Percentiles rank a stretch among this genome's conserved stretches.
phyloP scores from a whole-genome alignment of 2,329 filamentous ascomycete genomes.

The Scedosporium aurantiacum region DNA sequence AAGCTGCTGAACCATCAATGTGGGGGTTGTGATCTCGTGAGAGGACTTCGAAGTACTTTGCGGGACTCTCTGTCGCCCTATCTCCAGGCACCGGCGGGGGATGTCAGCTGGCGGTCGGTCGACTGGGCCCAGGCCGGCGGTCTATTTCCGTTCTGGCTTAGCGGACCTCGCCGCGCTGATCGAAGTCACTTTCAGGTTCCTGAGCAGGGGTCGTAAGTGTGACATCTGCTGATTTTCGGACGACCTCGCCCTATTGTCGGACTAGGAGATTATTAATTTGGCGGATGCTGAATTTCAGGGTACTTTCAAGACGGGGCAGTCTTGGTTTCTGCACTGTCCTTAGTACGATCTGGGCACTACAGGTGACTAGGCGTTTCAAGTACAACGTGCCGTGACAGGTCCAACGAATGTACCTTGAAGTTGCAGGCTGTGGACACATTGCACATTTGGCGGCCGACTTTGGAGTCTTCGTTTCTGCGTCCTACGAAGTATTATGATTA shows the following conservation, averaged over 20 bases:
- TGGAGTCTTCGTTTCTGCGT: no score
- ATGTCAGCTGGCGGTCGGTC: neutral
- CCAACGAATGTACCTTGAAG: neutral
- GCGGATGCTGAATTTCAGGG: neutral
- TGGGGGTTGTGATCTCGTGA: neutral
- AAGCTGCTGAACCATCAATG: neutral
- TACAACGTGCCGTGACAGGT: neutral
- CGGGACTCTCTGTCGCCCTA: neutral
- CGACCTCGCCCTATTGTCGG: neutral
- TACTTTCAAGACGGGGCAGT: neutral
- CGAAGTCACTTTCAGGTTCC: neutral
- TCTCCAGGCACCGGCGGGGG: neutral
- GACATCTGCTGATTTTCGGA: neutral
- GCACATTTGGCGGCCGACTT: neutral
- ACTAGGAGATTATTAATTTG: neutral
- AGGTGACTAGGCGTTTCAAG: neutral
- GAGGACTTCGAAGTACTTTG: neutral
- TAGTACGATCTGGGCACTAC: neutral
- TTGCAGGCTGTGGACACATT: neutral
- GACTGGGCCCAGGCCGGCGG: neutral
- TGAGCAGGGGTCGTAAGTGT: neutral
- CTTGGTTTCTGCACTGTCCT: neutral
- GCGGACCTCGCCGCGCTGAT: neutral
- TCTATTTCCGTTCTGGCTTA: neutral
- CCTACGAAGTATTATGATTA: no score